Evolutionary conservation across 148 eudicot genomes (phyloP).

Genomic region (Cornus kousa): DNA sequence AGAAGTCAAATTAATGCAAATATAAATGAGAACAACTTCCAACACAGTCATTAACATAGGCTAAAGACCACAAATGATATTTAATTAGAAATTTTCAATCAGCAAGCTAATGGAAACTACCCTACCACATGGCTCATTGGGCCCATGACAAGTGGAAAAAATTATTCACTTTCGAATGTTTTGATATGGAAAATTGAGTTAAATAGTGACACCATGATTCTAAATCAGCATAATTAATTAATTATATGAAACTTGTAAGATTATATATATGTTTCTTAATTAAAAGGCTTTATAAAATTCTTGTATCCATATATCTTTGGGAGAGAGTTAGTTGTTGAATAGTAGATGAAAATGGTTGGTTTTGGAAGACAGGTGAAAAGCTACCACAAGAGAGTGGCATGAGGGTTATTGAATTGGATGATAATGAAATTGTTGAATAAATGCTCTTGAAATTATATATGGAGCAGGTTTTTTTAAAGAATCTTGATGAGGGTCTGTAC

Average conservation of each 20-base stretch:
- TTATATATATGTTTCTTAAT: background rate
- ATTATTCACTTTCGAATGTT: background rate
- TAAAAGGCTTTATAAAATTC: background rate
- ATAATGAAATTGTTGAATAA: conserved; percentile 9
- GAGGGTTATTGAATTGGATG: background rate
- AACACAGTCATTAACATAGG: background rate
- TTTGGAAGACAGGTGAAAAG: conserved; percentile 16
- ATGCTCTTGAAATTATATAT: conserved; percentile 16
- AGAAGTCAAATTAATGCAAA: conserved; percentile 3
- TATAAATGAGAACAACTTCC: conserved; percentile 8
- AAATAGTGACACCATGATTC: background rate
- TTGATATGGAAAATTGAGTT: background rate
- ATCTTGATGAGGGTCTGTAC: conserved; percentile 9
- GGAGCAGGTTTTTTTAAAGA: conserved; percentile 10
- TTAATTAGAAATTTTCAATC: conserved; percentile 2
- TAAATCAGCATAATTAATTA: background rate
- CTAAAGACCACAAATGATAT: background rate
- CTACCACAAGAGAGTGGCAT: conserved; percentile 3
- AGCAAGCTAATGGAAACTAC: background rate
- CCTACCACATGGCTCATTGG: background rate
- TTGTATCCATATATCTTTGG: background rate
- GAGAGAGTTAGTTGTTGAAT: conserved; percentile 31
- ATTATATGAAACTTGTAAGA: background rate
- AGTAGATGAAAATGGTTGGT: conserved; percentile 24
- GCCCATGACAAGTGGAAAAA: background rate